These are phyloP conservation scores for Epithemia pelagica DNA, from an alignment of 108 stramenopile species.

Conservation along the genomic window DNA sequence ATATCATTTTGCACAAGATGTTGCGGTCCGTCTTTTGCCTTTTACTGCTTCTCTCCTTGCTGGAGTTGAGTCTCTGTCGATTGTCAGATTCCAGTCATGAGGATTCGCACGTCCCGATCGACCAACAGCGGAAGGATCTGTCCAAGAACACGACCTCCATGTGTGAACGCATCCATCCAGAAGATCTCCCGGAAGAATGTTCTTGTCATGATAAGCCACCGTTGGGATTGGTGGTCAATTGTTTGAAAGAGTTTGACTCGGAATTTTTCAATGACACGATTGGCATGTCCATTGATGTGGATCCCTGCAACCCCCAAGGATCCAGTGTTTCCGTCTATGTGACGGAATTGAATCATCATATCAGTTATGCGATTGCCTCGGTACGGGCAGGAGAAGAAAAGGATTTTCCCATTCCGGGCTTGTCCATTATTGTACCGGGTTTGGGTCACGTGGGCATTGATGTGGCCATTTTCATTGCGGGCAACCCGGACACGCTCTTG, in stretches of 20 bases:
- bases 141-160: conserved; percentile 13
- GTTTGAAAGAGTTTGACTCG: conserved; percentile 23
- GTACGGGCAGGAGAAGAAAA: conserved; percentile 27
- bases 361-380: conserved; percentile 27
- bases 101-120: neutral
- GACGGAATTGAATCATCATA: conserved; percentile 29
- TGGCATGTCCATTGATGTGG: conserved; percentile 39
- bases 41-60: neutral
- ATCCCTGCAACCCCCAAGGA: conserved; percentile 38
- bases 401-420: conserved; percentile 41
- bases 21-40: neutral
- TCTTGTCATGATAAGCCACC: conserved; percentile 23
- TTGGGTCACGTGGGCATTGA: conserved; percentile 26
- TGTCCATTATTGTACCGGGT: conserved; percentile 23
- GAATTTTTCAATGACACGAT: conserved; percentile 38
- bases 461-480: conserved; percentile 19
- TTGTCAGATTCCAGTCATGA: neutral
- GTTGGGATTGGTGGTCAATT: conserved; percentile 30
- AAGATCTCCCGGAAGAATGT: conserved; percentile 34
- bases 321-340: conserved; percentile 24
- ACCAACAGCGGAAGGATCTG: neutral
- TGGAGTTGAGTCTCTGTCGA: neutral
- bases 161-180: conserved; percentile 30
- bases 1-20: no score
- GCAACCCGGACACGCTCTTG: conserved; percentile 28